Evolutionary conservation across 2,329 filamentous ascomycete species (phyloP), one percentile per base, ranked within the genome.

Genomic region (Neodidymelliopsis sp.): DNA sequence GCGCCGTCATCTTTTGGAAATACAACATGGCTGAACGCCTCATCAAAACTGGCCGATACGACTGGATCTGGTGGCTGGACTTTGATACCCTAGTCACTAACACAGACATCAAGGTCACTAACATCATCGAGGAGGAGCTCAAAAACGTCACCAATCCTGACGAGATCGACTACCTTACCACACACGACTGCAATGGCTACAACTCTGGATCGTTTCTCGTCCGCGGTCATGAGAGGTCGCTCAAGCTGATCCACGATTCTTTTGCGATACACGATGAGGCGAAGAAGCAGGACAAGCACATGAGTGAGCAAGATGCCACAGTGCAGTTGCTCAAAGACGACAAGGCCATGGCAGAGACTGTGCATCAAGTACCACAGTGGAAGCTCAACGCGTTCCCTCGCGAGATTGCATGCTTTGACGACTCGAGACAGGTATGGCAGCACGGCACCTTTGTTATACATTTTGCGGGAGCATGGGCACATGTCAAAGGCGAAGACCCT

Each of bases 11-110:
- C 19, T 75, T 63, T 56, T 71, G 68, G 60, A 76, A 75, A 46
- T 69, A 71, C 44, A 60, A 73, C 51, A 74, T 75, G 69, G 61
- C 69, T 5, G 64, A 71, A 45, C 62, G 63, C n/a, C 53, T 72
- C 12, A 63, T 73, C 53, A 66, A 67, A 23, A 53, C 59, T 6
- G 54, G 56, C 29, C 67, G 66, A 48, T 70, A 71, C 47, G 70
- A 75, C 44, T 76, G 74, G 74, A 65, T 76, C 15, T 76, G 74
- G 74, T 75, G 72, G 71, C 53, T 75, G 8, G 73, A 76, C 53
- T 74, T 73, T 31, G 73, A 76, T 51, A 74, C 72, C 1, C 56
- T 76, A 12, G 67, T 76, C 52, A 76, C 71, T 11, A 74, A 75
- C 40, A 73, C 70, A 12, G 57, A 63, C 4, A 67, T 71, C 48